Base-by-base conservation (phyloP, 306 rosid genomes). In the Cyamopsis tetragonoloba region DNA sequence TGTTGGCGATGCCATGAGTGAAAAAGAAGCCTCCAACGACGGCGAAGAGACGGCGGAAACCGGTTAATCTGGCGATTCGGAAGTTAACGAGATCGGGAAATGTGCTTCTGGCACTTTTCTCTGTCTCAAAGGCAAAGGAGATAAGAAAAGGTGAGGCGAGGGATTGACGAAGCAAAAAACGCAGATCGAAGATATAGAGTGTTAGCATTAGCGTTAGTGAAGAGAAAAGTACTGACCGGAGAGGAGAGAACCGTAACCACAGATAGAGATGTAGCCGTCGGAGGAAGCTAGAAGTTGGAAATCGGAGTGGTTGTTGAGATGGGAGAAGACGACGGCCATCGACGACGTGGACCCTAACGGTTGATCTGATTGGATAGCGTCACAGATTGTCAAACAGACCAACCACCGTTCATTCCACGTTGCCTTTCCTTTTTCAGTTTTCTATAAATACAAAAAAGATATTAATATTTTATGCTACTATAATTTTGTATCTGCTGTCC, bases 221-320 rank as follows among this genome's bases (percentile, higher is more conserved):
- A n/a, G n/a, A n/a, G n/a, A n/a, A n/a, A n/a, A n/a, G n/a, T n/a
- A n/a, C n/a, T n/a, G 71, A 89, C 96, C 91, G 61, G 98, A 89
- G 50, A 92, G 96, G 58, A 92, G 96, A 12, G 98, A 92, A 27
- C 96, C 96, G 75, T 82, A 86, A 72, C 93, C 98, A 66, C 93
- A 87, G 12, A 92, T 79, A 32, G 96, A 89, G 72, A 89, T 77
- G 74, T 43, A 77, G 67, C 85, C 91, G 56, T 81, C 79, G 7
- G 62, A 6, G 4, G 87, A 74, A 72, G 66, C 65, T 46, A 78
- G 5, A 4, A 75, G 57, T 32, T 82, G 77, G 17, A 58, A 58
- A 58, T 58, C 46, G 17, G 65, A 35, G 18, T 11, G 48, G 19
- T 59, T 17, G 12, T 2, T 59, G 32, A 59, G 47, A 2, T 7